Evolutionary conservation across 1,284 basidiomycete genomes (phyloP).

Genomic region (Phenoliferia sp.): DNA sequence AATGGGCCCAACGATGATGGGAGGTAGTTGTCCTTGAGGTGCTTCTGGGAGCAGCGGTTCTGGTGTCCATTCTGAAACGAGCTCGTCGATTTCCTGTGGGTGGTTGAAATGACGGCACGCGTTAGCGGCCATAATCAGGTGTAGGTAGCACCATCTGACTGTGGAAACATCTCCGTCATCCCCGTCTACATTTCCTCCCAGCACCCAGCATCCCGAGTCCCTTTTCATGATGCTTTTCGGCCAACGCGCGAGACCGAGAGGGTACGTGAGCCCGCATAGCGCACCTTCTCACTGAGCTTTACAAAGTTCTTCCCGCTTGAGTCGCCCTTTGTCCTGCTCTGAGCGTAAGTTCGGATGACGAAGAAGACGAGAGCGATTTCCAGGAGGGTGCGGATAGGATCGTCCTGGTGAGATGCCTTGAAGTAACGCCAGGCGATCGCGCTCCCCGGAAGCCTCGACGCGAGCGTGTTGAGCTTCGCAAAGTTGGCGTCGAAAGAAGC

Average conservation of each 20-base stretch:
- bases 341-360: conserved; percentile 79
- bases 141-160: too few species aligned
- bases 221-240: not conserved
- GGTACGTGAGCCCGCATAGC: not conserved
- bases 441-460: conserved; percentile 40
- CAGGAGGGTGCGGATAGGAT: conserved; percentile 80
- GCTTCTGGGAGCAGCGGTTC: conserved; percentile 69
- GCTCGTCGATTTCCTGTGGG: conserved; percentile 85
- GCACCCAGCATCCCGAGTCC: not conserved
- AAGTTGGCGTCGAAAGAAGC: conserved; percentile 75
- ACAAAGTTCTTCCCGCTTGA: conserved; percentile 85
- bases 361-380: conserved; percentile 87
- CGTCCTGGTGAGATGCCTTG: conserved; percentile 46
- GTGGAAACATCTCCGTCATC: too few species aligned
- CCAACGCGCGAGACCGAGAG: not conserved
- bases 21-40: conserved; percentile 69
- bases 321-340: conserved; percentile 82
- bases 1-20: conserved; percentile 72
- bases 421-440: conserved; percentile 46
- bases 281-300: conserved; percentile 79
- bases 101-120: not conserved
- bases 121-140: too few species aligned
- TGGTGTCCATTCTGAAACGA: conserved; percentile 92
- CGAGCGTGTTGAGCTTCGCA: conserved; percentile 39
- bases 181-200: too few species aligned